phyloP scores from a whole-genome alignment of 2,329 filamentous ascomycete genomes.

The Pseudogymnoascus sp. region DNA sequence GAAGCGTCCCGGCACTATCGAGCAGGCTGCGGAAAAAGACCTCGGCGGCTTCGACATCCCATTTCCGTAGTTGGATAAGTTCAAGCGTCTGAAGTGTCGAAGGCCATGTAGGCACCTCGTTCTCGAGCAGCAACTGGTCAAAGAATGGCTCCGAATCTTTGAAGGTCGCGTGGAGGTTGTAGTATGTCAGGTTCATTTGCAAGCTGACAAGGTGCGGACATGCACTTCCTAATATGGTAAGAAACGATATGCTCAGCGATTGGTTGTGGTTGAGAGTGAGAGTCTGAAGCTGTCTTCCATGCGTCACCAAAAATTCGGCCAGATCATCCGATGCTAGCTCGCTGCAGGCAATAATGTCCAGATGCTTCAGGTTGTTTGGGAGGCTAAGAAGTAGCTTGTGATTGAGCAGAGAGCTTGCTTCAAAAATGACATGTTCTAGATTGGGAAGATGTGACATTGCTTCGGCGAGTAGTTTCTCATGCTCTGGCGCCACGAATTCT shows the following conservation, averaged over 20 bases:
- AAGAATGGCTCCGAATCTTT: slow-evolving; percentile 71
- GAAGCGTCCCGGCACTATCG: slow-evolving; percentile 58
- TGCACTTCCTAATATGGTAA: slow-evolving; percentile 54
- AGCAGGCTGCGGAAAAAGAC: slow-evolving; percentile 74
- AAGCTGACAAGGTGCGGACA: slow-evolving; percentile 68
- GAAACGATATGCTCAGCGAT: slow-evolving; percentile 67
- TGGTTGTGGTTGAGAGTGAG: slow-evolving; percentile 73
- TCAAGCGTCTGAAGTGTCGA: slow-evolving; percentile 61
- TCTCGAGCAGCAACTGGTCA: slow-evolving; percentile 53
- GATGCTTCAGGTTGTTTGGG: slow-evolving; percentile 55
- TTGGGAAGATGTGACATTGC: slow-evolving; percentile 49
- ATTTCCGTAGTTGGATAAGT: slow-evolving; percentile 69
- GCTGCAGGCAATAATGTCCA: slow-evolving; percentile 75
- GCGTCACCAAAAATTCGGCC: slow-evolving; percentile 54
- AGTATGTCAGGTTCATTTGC: slow-evolving; percentile 72
- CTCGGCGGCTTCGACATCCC: slow-evolving; percentile 61
- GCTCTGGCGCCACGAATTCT: slow-evolving; percentile 29
- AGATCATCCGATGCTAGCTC: slow-evolving; percentile 63
- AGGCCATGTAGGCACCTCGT: slow-evolving; percentile 73
- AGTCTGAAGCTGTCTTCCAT: slow-evolving; percentile 59
- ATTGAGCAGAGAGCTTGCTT: slow-evolving; percentile 67
- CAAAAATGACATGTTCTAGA: slow-evolving; percentile 62
- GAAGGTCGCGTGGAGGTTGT: slow-evolving; percentile 58
- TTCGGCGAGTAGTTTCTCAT: slow-evolving; percentile 34
- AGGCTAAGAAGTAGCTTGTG: slow-evolving; percentile 60